Base-by-base conservation (phyloP, 805 yeast genomes). In the Kodamaea laetipori region DNA sequence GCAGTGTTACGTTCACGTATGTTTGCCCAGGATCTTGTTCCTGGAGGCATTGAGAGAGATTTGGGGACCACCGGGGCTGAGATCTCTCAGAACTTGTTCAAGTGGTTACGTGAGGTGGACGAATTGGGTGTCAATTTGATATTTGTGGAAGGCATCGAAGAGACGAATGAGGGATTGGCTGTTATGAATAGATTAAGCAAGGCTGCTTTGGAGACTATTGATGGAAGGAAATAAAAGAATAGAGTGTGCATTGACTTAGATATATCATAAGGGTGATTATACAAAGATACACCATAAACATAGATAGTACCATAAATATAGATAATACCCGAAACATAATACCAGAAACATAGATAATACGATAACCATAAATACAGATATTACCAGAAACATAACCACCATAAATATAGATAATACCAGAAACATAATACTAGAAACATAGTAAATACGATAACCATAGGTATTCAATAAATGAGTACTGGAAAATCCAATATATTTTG, bases 121-220 rank as follows among this genome's bases (percentile, higher is more conserved):
- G 84, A 79, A 43, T 50, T 63, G 16, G 77, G 73, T 1, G 90
- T 81, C 2, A 89, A 85, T 47, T 51, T 80, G 27, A 89, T 94
- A 7, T 71, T 94, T 37, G 90, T 90, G 0, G 97, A 90, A 61
- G 95, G 95, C 0, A 78, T 90, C 6, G 78, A 71, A 19, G 90
- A 86, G 50, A 66, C 71, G 1, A 76, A 84, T 41, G 94, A 90
- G 57, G 99, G 99, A 0, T 71, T 90, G 44, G 99, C 99, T 0
- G 84, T 94, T 27, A 92, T 94, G 97, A 94, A 94, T 61, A 69
- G 99, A 53, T 69, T 92, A 24, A 72, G 76, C 26, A 90, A 90
- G 61, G 97, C 97, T 3, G 95, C 97, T 0, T 65, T 77, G 4
- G 77, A 73, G 39, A 69, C 69, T 10, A 60, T 76, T 18, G 55